phyloP scores from a whole-genome alignment of 208 protist genomes.

The Trypanosoma cruzi region DNA sequence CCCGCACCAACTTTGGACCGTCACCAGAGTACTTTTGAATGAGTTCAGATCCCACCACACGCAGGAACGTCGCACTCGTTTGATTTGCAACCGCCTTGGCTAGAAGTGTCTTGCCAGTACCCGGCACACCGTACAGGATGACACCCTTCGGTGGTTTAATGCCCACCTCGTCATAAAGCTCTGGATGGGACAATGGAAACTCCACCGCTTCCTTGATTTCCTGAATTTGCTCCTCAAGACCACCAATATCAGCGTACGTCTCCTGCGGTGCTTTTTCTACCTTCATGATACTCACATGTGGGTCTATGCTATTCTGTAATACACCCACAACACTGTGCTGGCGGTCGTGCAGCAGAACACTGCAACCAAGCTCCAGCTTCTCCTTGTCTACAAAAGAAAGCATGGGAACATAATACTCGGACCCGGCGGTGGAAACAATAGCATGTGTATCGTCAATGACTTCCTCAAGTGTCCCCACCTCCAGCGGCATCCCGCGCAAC shows the following conservation, averaged over 20 bases:
- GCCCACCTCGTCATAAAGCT: conserved; percentile 99
- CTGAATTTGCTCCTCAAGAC: conserved; percentile 99
- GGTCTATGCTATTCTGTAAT: conserved; percentile 98
- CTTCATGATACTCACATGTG: conserved; percentile 99
- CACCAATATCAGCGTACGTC: conserved; percentile 99
- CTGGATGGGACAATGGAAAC: conserved; percentile 99
- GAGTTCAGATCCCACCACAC: conserved; percentile 99
- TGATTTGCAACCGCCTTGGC: conserved; percentile 99
- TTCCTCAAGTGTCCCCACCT: conserved; percentile 99
- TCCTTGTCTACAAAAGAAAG: conserved; percentile 99
- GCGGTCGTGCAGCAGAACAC: conserved; percentile 98
- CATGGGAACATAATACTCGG: conserved; percentile 99
- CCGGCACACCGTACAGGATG: conserved; percentile 99
- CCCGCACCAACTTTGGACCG: conserved; percentile 99
- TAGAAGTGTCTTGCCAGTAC: conserved; percentile 99
- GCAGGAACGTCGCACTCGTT: conserved; percentile 99
- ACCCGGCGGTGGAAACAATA: conserved; percentile 97
- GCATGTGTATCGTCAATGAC: conserved; percentile 99
- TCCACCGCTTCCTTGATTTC: conserved; percentile 99
- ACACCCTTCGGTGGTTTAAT: conserved; percentile 99
- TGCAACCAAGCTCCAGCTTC: conserved; percentile 97
- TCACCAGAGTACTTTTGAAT: conserved; percentile 99
- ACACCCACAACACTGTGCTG: conserved; percentile 97
- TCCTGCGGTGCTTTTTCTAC: conserved; percentile 99
- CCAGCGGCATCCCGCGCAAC: conserved; percentile 97